Evolutionary conservation across 805 yeast species (phyloP), one percentile per base, ranked within the genome.

Genomic region (Metschnikowia reukaufii): DNA sequence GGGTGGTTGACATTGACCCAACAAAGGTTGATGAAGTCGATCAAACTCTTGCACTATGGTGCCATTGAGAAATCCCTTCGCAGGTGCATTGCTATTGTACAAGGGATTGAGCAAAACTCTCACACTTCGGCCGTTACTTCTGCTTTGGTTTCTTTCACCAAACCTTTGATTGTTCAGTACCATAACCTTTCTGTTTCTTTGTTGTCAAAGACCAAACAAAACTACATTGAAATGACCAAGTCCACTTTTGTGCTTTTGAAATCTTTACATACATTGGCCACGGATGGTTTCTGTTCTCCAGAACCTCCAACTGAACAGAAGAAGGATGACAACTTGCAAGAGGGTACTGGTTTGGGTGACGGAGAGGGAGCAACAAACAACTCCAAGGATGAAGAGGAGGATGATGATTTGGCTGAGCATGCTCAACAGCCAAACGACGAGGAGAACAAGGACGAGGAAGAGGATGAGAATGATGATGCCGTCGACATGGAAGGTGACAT

Each of bases 401-500:
- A 91, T 55, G 97, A 90, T 51, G 96, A 94, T 64, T 72, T 92
- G 40, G 73, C 84, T 4, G 96, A 90, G 60, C 78, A 82, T 55
- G 87, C 86, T 0, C 88, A 85, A 57, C 80, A 82, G 45, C 84
- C 84, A 25, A 85, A 88, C 54, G 80, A 84, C 42, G 91, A 90
- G 31, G 78, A 86, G 42, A 60, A 70, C 33, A 79, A 84, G 31
- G 80, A 86, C 18, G 70, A 68, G 21, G 79, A 82, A 5, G 85
- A 85, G n/a, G 84, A 55, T 4, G 62, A 82, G 7, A 81, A 89
- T 42, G 89, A 88, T 52, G 89, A 89, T 63, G 97, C 97, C 4
- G 90, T 88, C 38, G 96, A 89, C 41, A 87, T 91, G 63, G 96
- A 91, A 58, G 97, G 97, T 30, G 98, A 94, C 58, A 88, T 94